Conservation (phyloP, 1,284 basidiomycete genomes). For the Melampsora occidentalis region DNA sequence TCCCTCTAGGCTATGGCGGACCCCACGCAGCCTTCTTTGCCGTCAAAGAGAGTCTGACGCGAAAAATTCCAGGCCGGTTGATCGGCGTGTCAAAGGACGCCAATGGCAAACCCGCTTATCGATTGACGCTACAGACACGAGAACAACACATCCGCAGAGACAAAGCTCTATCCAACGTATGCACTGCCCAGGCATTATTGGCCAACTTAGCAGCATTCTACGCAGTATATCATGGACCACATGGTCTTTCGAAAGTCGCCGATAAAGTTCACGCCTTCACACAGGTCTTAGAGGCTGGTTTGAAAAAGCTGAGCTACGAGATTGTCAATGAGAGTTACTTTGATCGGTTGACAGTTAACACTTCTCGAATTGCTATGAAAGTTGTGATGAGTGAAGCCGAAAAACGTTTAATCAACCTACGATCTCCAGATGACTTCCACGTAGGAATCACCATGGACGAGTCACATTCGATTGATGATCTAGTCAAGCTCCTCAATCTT, state of each 20-base stretch:
- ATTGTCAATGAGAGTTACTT: conserved; percentile 68
- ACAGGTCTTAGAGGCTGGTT: conserved; percentile 68
- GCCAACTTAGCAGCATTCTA: conserved; percentile 98
- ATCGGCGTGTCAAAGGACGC: conserved; percentile 86
- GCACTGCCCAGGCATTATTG: conserved; percentile 71
- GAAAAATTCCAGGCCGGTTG: conserved; percentile 93
- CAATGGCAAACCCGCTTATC: conserved; percentile 80
- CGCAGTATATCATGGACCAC: conserved; percentile 91
- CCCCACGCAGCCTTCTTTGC: conserved; percentile 96
- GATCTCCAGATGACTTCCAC: conserved; percentile 69
- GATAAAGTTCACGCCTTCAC: conserved; percentile 86
- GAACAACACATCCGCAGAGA: conserved; percentile 55
- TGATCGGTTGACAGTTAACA: conserved; percentile 82
- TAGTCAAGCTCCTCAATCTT: conserved; percentile 71
- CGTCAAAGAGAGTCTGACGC: conserved; percentile 84
- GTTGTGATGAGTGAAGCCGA: conserved; percentile 69
- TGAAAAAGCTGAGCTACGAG: conserved; percentile 71
- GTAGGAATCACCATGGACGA: conserved; percentile 93
- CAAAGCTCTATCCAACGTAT: conserved; percentile 54
- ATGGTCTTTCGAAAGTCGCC: conserved; percentile 79
- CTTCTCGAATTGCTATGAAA: conserved; percentile 63
- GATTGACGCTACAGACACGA: conserved; percentile 78
- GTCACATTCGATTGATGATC: conserved; percentile 64
- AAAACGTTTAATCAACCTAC: conserved; percentile 75
- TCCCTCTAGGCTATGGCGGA: conserved; percentile 83